These are phyloP conservation scores for Saxispiralis lemnorum DNA, from an alignment of 495 filamentous ascomycete species.

Conservation along the genomic window DNA sequence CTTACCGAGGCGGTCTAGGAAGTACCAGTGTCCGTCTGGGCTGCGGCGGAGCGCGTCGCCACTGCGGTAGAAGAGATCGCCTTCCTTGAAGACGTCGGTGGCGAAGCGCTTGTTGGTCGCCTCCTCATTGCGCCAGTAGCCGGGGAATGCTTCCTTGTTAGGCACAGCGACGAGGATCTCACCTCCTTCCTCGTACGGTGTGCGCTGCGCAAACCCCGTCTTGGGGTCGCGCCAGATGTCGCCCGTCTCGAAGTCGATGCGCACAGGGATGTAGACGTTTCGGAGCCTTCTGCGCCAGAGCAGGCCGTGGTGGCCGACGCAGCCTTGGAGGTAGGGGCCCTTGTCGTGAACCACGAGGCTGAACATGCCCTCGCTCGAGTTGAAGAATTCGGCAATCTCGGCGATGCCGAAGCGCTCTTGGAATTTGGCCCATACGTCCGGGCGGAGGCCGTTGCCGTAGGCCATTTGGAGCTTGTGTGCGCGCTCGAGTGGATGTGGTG, in stretches of 20 bases:
- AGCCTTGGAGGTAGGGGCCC: slow-evolving; percentile 33
- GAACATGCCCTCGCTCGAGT: slow-evolving; percentile 32
- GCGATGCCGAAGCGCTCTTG: slow-evolving; percentile 22
- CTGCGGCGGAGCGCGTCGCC: slow-evolving; percentile 68
- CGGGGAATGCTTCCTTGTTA: slow-evolving; percentile 54
- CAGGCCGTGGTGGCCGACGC: slow-evolving; percentile 58
- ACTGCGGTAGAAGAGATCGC: slow-evolving; percentile 73
- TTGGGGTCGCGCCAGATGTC: slow-evolving; percentile 23
- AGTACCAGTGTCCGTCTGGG: slow-evolving; percentile 57
- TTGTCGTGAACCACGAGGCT: slow-evolving; percentile 37
- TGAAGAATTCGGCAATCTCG: slow-evolving; percentile 24
- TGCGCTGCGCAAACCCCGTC: slow-evolving; percentile 14
- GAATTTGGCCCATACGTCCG: slow-evolving; percentile 25
- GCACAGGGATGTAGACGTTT: slow-evolving; percentile 32
- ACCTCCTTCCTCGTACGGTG: slow-evolving; percentile 50
- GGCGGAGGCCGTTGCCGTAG: slow-evolving; percentile 30
- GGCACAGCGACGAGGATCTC: slow-evolving; percentile 48
- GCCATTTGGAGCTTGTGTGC: slow-evolving; percentile 48
- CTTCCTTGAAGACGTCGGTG: slow-evolving; percentile 57
- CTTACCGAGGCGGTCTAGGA: slow-evolving; percentile 46
- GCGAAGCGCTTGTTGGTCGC: slow-evolving; percentile 68
- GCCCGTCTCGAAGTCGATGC: slow-evolving; percentile 22
- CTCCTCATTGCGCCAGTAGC: slow-evolving; percentile 62
- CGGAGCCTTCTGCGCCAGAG: slow-evolving; percentile 35
- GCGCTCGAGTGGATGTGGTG: slow-evolving; percentile 43